Evolutionary conservation across 768 basidiomycete genomes (phyloP), one percentile per base, ranked within the genome.

Genomic region (Nidula microcarpa): DNA sequence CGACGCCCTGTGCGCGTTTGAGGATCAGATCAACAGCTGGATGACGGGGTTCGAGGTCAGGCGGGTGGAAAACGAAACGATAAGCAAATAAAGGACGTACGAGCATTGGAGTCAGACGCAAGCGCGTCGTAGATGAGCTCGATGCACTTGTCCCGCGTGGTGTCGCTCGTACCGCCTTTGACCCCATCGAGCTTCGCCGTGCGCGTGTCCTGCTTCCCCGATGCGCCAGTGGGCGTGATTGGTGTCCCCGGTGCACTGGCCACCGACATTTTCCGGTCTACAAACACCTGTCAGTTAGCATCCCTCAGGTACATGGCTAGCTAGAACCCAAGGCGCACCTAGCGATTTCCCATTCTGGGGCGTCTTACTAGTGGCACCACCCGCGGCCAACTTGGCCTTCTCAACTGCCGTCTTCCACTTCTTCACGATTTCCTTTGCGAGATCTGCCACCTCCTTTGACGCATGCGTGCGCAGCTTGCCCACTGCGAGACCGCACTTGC

Each of bases 61-160:
- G 45, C 43, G 10, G 47, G 30, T 32, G 34, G 30, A 39, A 33
- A 30, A 13, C 14, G 33, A 17, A 48, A 51, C 49, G 33, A 6
- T 43, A 10, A 45, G 13, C 30, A 33, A 7, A 36, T 39, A 41
- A 51, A 6, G 14, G 14, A 86, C 95, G 68, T 64, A 97, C 95
- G 91, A 52, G 92, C 91, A 46, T 80, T 82, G 35, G 93, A 92
- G 71, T 97, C 94, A 49, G 70, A 78, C 2, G 91, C 89, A 30
- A 99, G 77, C 9, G 92, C 91, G 65, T 98, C 93, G 62, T 99
- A 99, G 17, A 95, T 77, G 64, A 98, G 82, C 64, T 91, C 87
- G 6, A 86, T 77, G 64, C 95, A 97, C 66, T 86, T 92, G 68
- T 96, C 91, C 50, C 97, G 77, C 0, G 88, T 90, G 56, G 69